A percentile compares a stretch with the other conserved stretches of the same genome.
Conservation (phyloP, 495 filamentous ascomycete genomes). For the Pseudoneurospora amorphoporcata region DNA sequence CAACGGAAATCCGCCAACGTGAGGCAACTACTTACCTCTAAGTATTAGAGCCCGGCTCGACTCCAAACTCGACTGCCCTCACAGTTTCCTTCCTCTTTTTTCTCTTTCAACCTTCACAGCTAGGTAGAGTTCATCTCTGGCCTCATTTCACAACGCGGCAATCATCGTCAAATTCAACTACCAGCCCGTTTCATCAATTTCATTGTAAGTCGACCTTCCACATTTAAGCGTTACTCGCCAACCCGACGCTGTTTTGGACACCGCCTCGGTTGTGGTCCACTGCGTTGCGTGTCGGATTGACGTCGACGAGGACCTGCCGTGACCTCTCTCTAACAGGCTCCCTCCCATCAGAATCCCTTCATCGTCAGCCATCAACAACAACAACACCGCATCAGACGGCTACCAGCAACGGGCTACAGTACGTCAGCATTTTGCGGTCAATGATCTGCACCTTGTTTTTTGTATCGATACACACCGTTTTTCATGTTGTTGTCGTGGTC, state of each 20-base stretch:
- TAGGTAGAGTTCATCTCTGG: background rate
- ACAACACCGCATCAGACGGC: background rate
- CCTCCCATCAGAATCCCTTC: background rate
- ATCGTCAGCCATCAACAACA: background rate
- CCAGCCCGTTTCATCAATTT: background rate
- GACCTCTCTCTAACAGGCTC: background rate
- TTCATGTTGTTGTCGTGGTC: background rate
- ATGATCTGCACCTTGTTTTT: background rate
- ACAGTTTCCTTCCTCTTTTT: background rate
- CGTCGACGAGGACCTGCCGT: background rate
- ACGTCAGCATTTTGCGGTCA: background rate
- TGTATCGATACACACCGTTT: background rate
- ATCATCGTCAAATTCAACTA: background rate
- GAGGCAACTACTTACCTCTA: background rate
- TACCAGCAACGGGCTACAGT: background rate
- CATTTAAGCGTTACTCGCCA: background rate
- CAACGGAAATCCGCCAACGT: background rate
- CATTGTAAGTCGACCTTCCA: background rate
- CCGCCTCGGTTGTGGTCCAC: background rate
- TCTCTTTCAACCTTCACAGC: background rate
- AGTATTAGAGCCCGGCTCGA: background rate
- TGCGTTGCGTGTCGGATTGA: background rate
- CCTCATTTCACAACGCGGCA: background rate
- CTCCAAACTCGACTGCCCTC: background rate
- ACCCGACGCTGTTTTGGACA: background rate